Conservation (phyloP, 2,329 filamentous ascomycete genomes). For the Fusarium phyllophilum region DNA sequence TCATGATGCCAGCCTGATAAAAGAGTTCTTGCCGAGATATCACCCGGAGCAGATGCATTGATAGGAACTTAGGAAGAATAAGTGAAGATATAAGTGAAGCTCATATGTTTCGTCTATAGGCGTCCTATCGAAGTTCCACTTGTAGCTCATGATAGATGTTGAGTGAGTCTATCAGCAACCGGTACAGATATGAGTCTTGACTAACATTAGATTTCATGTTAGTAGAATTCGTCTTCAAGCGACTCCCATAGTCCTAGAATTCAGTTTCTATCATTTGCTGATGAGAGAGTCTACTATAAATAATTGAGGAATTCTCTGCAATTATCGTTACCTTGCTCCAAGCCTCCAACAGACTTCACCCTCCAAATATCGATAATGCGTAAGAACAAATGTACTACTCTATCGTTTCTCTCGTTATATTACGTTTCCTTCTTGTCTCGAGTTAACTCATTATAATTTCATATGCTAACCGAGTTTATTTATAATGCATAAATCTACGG, state of each 20-base stretch:
- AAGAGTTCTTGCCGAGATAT: neutral
- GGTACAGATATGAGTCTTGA: rapidly evolving
- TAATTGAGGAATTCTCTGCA: rapidly evolving
- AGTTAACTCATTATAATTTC: no score
- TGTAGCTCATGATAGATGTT: neutral
- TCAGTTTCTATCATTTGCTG: rapidly evolving
- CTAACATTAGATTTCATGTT: rapidly evolving
- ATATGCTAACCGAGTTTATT: rapidly evolving
- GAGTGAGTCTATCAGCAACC: neutral
- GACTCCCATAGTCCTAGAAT: rapidly evolving
- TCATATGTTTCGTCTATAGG: neutral
- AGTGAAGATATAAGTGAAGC: rapidly evolving
- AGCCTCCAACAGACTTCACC: no score
- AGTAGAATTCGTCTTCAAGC: rapidly evolving
- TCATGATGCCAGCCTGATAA: rapidly evolving
- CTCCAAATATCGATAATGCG: rapidly evolving
- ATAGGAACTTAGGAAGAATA: rapidly evolving
- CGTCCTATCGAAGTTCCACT: rapidly evolving
- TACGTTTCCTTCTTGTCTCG: no score
- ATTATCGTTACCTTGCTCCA: rapidly evolving
- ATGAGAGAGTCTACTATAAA: rapidly evolving
- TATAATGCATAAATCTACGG: rapidly evolving
- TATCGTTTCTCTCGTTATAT: neutral
- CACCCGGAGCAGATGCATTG: rapidly evolving
- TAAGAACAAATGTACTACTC: neutral